These are phyloP conservation scores for Solanum sparsipilum DNA, from an alignment of 257 asterid genomes.

Conservation along the genomic window DNA sequence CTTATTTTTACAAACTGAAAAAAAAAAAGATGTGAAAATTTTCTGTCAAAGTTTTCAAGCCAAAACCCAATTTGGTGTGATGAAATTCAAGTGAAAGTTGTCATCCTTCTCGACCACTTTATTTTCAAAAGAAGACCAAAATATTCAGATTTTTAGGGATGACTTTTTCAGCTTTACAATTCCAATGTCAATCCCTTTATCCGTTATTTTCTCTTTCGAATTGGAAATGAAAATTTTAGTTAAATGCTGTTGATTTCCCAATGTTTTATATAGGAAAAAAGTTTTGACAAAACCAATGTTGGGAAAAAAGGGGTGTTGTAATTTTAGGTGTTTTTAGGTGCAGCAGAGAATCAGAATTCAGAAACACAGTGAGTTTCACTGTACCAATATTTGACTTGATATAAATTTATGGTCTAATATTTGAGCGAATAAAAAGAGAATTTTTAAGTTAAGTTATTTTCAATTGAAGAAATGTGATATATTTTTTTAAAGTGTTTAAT, in stretches of 20 bases:
- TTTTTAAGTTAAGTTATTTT: too few relatives aligned
- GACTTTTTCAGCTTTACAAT: background rate
- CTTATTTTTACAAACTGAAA: background rate
- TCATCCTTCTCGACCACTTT: background rate
- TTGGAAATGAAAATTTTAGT: background rate
- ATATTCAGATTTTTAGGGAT: background rate
- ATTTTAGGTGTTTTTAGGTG: background rate
- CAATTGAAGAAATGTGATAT: too few relatives aligned
- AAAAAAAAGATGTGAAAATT: background rate
- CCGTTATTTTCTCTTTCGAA: background rate
- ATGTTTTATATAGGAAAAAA: slow-evolving; percentile 2
- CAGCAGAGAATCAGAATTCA: background rate
- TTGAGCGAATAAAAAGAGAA: too few relatives aligned
- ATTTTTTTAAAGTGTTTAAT: too few relatives aligned
- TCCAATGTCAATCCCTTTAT: background rate
- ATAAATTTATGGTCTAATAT: too few relatives aligned
- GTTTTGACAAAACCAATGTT: slow-evolving; percentile 31
- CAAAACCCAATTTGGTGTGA: background rate
- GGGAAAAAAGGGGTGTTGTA: background rate
- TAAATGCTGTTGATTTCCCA: slow-evolving; percentile 13
- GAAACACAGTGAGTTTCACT: slow-evolving; percentile 1
- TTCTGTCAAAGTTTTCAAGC: background rate
- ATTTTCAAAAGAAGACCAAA: background rate
- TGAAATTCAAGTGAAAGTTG: background rate
- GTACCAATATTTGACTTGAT: background rate